Conservation (phyloP, 2,329 filamentous ascomycete species). For the Fusarium mexicanum region DNA sequence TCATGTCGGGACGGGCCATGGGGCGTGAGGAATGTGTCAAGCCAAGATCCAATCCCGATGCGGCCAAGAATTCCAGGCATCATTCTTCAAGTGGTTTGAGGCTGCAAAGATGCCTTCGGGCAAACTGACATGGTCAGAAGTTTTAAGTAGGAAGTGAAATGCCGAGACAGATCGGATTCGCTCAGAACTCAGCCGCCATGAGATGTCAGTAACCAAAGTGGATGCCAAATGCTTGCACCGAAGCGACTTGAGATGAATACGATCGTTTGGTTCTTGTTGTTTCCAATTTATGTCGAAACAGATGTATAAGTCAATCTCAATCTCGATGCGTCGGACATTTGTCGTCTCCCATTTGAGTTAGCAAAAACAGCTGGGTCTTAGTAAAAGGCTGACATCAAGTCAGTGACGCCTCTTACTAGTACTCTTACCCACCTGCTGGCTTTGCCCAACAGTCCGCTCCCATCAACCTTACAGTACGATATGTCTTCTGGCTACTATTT, state of each 20-base stretch:
- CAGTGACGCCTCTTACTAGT: too few species aligned
- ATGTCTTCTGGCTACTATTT: too few species aligned
- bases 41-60: neutral
- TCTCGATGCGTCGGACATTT: neutral
- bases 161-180: neutral
- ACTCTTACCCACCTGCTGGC: too few species aligned
- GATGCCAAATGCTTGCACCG: neutral
- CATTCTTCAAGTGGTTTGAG: neutral
- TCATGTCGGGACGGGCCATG: neutral
- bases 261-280: fast-evolving
- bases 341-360: neutral
- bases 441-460: too few species aligned
- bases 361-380: too few species aligned
- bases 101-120: fast-evolving
- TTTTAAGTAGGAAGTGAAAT: too few species aligned
- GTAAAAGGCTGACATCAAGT: too few species aligned
- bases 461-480: too few species aligned
- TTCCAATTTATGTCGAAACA: neutral
- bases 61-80: neutral
- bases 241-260: neutral
- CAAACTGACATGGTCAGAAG: fast-evolving
- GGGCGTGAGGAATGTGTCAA: neutral
- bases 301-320: neutral
- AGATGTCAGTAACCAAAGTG: fast-evolving
- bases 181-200: neutral